Base-by-base conservation (phyloP, 768 basidiomycete species). In the Russula foetens region DNA sequence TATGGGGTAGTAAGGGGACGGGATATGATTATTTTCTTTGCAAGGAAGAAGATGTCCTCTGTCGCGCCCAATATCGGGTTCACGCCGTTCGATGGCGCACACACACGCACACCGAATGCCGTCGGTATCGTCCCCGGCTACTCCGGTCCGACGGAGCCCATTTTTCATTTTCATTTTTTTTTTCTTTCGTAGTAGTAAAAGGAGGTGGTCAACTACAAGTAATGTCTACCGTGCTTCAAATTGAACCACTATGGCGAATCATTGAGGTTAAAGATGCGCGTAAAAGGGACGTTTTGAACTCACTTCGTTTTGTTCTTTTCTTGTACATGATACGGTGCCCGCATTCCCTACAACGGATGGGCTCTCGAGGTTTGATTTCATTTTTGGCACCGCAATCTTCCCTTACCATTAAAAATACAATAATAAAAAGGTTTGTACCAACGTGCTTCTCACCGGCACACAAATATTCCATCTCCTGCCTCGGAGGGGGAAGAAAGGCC, bases 261-360 rank as follows among this genome's bases (percentile, higher is more conserved):
- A 47, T 55, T 66, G 52, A 64, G 60, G 19, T 35, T 46, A 43
- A 50, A 46, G 19, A 24, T 26, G n/a, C 45, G 11, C 51, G n/a
- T n/a, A n/a, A n/a, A 39, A 7, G 38, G 49, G 60, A 35, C 23
- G 14, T 46, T 56, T 4, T 35, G 54, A 21, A 77, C 93, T 71
- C 68, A 98, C 96, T 95, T 79, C 92, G 79, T 70, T 82, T 90
- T 24, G 94, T 96, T 68, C 96, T 78, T 74, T 95, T 97, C 76
- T 98, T 98, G 75, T 97, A 98, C 92, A 98, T 94, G 71, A 98
- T 96, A 54, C 96, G 85, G 73, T 98, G 96, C 3, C 96, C 96
- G 69, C 96, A 98, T 70, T 98, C 93, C 66, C 90, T 81, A 75
- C 96, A 98, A 58, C 96, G 87, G 65, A 98, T 95, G 45, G 92